A percentile compares a stretch with the other conserved stretches of the same genome.
Evolutionary conservation across 257 asterid species (phyloP).

Genomic region (Penstemon barbatus): DNA sequence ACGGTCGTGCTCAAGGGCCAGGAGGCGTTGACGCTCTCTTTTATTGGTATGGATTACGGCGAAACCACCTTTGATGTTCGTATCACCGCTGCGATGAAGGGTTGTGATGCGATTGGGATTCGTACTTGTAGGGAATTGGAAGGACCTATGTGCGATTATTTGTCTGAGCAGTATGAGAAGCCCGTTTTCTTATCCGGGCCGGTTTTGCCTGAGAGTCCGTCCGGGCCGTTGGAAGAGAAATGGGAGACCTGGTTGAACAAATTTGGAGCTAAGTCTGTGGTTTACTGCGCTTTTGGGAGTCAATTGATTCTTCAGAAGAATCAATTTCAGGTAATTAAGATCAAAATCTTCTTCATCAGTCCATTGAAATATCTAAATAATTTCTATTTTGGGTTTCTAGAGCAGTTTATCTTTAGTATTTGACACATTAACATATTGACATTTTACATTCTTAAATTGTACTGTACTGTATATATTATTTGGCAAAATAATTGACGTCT

Average conservation of each 20-base stretch:
- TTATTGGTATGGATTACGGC: constrained; percentile 53
- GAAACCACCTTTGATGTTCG: constrained; percentile 48
- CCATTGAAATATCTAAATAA: too few relatives aligned
- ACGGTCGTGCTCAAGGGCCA: constrained; percentile 48
- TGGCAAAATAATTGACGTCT: too few relatives aligned
- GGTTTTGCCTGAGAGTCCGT: constrained; percentile 45
- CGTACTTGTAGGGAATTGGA: constrained; percentile 71
- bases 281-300: constrained; percentile 77
- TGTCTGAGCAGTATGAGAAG: constrained; percentile 49
- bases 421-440: too few relatives aligned
- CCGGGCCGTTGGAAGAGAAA: constrained; percentile 41
- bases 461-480: too few relatives aligned
- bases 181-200: constrained; percentile 71
- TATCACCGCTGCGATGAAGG: constrained; percentile 43
- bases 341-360: too few relatives aligned
- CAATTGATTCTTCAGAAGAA: constrained; percentile 45
- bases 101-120: constrained; percentile 64
- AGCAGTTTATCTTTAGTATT: too few relatives aligned
- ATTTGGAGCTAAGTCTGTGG: constrained; percentile 42
- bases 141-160: constrained; percentile 63
- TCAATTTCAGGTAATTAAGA: constrained; percentile 54
- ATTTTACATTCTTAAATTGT: too few relatives aligned
- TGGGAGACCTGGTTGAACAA: constrained; percentile 60
- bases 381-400: too few relatives aligned
- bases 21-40: constrained; percentile 49